A percentile compares a stretch with the other conserved stretches of the same genome.
Conservation (phyloP, 345 rosid species). For the Pugionium dolabratum region DNA sequence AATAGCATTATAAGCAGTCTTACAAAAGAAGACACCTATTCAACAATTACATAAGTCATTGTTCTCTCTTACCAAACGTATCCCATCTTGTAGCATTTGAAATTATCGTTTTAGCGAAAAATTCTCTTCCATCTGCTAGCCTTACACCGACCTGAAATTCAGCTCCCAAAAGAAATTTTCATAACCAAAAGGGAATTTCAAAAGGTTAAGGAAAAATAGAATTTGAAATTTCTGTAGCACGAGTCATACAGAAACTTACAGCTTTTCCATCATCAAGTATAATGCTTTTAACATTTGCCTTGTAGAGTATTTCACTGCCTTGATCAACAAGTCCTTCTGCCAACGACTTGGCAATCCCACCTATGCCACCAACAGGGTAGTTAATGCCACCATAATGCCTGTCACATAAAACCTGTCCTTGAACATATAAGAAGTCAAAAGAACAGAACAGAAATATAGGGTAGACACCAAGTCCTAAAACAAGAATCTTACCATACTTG, state of each 20-base stretch:
- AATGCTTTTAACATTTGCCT: conserved; percentile 72
- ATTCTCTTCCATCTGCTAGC: conserved; percentile 82
- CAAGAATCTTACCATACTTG: conserved; percentile 69
- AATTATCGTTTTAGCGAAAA: conserved; percentile 70
- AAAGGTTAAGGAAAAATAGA: not conserved
- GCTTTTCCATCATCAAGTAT: conserved; percentile 80
- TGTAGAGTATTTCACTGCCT: conserved; percentile 85
- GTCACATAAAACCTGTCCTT: conserved; percentile 83
- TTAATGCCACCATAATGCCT: conserved; percentile 97
- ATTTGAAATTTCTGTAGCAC: not conserved
- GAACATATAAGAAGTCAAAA: conserved; percentile 22
- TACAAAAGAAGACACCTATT: conserved; percentile 14
- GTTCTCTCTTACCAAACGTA: conserved; percentile 75
- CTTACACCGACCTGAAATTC: conserved; percentile 74
- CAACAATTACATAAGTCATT: not conserved
- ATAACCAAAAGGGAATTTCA: conserved; percentile 5
- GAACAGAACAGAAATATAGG: not conserved
- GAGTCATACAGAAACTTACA: conserved; percentile 51
- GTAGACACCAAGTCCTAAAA: conserved; percentile 10
- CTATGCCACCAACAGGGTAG: conserved; percentile 95
- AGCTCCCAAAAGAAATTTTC: not conserved
- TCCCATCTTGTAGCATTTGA: conserved; percentile 99
- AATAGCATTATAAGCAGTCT: not conserved
- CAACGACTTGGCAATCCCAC: conserved; percentile 83
- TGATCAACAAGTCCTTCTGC: conserved; percentile 75